phyloP scores from a whole-genome alignment of 208 protist species.

The Crithidia expoeki region DNA sequence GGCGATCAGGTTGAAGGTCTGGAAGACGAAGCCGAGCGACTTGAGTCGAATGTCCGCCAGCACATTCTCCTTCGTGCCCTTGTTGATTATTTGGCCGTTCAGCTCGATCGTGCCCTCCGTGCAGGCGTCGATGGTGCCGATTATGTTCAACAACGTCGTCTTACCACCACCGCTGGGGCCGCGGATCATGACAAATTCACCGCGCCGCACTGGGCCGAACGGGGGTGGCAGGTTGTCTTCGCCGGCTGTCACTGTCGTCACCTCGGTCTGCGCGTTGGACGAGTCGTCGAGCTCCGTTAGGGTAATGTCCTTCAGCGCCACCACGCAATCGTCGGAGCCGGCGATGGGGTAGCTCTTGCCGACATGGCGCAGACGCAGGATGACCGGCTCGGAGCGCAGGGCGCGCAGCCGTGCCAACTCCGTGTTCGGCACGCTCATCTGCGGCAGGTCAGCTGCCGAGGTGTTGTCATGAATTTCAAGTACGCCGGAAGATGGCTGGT shows the following conservation, averaged over 20 bases:
- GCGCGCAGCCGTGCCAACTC: slow-evolving; percentile 21
- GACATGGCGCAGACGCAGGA: slow-evolving; percentile 63
- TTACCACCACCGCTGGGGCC: slow-evolving; percentile 97
- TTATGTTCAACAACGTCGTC: slow-evolving; percentile 95
- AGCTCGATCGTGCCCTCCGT: slow-evolving; percentile 88
- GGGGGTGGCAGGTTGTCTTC: slow-evolving; percentile 18
- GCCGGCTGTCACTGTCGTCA: background rate
- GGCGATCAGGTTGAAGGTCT: slow-evolving; percentile 97
- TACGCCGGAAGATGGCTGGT: background rate
- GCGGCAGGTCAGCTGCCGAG: background rate
- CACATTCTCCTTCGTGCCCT: slow-evolving; percentile 68
- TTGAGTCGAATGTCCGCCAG: slow-evolving; percentile 92
- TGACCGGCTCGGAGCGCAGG: slow-evolving; percentile 47
- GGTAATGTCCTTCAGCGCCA: slow-evolving; percentile 69
- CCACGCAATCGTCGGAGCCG: slow-evolving; percentile 53
- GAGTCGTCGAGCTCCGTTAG: slow-evolving; percentile 42
- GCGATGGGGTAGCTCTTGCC: slow-evolving; percentile 77
- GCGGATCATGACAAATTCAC: slow-evolving; percentile 97
- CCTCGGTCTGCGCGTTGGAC: background rate
- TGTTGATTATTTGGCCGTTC: slow-evolving; percentile 71
- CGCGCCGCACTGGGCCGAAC: slow-evolving; percentile 84
- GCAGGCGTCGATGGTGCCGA: slow-evolving; percentile 92
- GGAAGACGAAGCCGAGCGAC: slow-evolving; percentile 97
- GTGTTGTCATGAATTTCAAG: slow-evolving; percentile 13
- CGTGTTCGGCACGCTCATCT: background rate